A percentile compares a stretch with the other conserved stretches of the same genome.
phyloP scores from a whole-genome alignment of 192 early-diverging fungal species.

The Coemansia sp. region DNA sequence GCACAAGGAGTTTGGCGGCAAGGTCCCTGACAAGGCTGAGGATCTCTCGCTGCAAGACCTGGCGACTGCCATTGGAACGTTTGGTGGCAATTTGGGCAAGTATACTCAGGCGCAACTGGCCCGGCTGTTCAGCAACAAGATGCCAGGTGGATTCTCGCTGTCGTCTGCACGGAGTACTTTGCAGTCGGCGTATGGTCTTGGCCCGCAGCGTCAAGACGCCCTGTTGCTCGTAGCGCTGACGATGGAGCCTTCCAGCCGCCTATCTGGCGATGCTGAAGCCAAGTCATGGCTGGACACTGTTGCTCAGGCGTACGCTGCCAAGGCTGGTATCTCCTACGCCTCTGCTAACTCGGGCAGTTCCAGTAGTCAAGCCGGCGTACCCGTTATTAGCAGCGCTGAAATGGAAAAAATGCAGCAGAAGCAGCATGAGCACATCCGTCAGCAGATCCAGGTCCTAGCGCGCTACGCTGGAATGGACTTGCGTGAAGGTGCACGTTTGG shows the following conservation, averaged over 20 bases:
- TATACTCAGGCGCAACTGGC: conserved; percentile 69
- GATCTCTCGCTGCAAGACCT: conserved; percentile 86
- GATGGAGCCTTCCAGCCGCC: conserved; percentile 80
- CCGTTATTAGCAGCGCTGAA: conserved; percentile 85
- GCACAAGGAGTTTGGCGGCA: conserved; percentile 86
- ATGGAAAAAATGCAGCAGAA: conserved; percentile 77
- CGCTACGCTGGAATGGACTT: conserved; percentile 78
- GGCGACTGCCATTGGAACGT: conserved; percentile 62
- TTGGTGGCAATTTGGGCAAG: conserved; percentile 76
- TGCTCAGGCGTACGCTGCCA: conserved; percentile 72
- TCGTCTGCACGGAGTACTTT: conserved; percentile 72
- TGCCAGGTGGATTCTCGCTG: conserved; percentile 90
- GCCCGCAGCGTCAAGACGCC: conserved; percentile 71
- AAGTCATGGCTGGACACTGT: conserved; percentile 79
- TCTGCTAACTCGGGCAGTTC: conserved; percentile 53
- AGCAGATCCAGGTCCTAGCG: conserved; percentile 82
- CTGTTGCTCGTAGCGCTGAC: conserved; percentile 74
- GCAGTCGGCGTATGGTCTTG: conserved; percentile 70
- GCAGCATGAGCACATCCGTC: conserved; percentile 69
- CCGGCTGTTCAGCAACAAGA: conserved; percentile 82
- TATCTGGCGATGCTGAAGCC: conserved; percentile 73
- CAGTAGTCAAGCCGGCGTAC: conserved; percentile 25
- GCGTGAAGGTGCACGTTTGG: conserved; percentile 66
- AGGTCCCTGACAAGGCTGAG: conserved; percentile 88
- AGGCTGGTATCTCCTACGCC: conserved; percentile 68